A percentile compares a stretch with the other conserved stretches of the same genome.
Conservation (phyloP, 352 stramenopile species). For the Pythium rhizo-oryzae region DNA sequence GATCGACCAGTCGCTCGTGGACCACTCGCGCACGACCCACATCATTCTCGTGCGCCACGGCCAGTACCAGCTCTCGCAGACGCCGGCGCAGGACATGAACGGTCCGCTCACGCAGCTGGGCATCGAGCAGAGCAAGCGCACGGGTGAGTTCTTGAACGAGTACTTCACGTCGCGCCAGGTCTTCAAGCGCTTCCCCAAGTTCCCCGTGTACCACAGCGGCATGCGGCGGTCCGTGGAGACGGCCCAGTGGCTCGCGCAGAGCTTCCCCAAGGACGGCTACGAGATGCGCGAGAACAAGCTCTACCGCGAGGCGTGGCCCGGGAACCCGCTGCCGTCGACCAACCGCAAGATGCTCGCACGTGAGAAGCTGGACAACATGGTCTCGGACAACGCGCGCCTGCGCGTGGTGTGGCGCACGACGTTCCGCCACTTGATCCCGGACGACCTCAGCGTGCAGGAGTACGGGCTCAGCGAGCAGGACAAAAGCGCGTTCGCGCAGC, state of each 20-base stretch:
- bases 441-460: slow-evolving; percentile 44
- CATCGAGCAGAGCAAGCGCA: slow-evolving; percentile 46
- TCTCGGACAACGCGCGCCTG: slow-evolving; percentile 63
- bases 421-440: slow-evolving; percentile 70
- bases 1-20: slow-evolving; percentile 50
- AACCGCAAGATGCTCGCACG: slow-evolving; percentile 67
- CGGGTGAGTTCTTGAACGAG: slow-evolving; percentile 51
- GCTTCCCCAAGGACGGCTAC: slow-evolving; percentile 38
- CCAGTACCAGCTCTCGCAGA: slow-evolving; percentile 58
- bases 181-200: slow-evolving; percentile 58
- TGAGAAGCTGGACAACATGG: slow-evolving; percentile 79
- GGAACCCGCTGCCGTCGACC: slow-evolving; percentile 59
- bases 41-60: slow-evolving; percentile 72
- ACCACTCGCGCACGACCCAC: slow-evolving; percentile 71
- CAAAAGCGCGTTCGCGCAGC: slow-evolving; percentile 31
- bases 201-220: slow-evolving; percentile 65
- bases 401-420: slow-evolving; percentile 65
- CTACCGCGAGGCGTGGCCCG: slow-evolving; percentile 68
- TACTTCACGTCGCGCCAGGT: slow-evolving; percentile 52
- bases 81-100: slow-evolving; percentile 50
- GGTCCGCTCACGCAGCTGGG: slow-evolving; percentile 61
- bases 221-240: slow-evolving; percentile 57
- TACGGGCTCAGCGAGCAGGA: slow-evolving; percentile 34
- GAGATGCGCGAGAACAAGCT: slow-evolving; percentile 69
- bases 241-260: slow-evolving; percentile 43